These are phyloP conservation scores for Pythium phragmiticola DNA, from an alignment of 352 stramenopile genomes.

Conservation along the genomic window DNA sequence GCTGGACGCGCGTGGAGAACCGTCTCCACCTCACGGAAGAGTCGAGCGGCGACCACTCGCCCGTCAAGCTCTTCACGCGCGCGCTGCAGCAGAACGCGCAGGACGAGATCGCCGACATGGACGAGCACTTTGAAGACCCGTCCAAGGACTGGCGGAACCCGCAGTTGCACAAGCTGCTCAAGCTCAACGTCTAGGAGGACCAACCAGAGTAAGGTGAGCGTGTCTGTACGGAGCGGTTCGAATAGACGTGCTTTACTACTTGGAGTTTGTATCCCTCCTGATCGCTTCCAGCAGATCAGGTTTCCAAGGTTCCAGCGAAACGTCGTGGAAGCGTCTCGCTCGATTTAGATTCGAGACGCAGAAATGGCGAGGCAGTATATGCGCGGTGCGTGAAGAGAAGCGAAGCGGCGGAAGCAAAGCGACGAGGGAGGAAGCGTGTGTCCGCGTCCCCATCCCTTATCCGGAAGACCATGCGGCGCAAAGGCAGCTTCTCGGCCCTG, in stretches of 20 bases:
- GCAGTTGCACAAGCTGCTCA: conserved; percentile 61
- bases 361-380: not conserved
- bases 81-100: conserved; percentile 52
- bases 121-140: conserved; percentile 75
- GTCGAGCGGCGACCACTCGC: conserved; percentile 31
- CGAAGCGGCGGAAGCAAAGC: conserved; percentile 3
- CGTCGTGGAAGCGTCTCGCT: not conserved
- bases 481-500: conserved; percentile 16
- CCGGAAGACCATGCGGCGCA: conserved; percentile 6
- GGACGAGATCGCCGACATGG: conserved; percentile 61
- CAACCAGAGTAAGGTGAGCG: not conserved
- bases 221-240: not conserved
- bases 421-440: not conserved
- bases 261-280: not conserved
- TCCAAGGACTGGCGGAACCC: conserved; percentile 78
- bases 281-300: not conserved
- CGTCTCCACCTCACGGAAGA: conserved; percentile 48
- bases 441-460: not conserved
- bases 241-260: conserved; percentile 15
- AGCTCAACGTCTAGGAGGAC: conserved; percentile 64
- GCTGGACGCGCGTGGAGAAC: conserved; percentile 69
- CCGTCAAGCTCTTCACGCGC: conserved; percentile 42
- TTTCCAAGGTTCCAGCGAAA: conserved; percentile 8
- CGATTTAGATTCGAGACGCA: conserved; percentile 11
- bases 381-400: not conserved